Percentiles rank a stretch among this genome's conserved stretches.
Evolutionary conservation across 345 rosid genomes (phyloP).

Genomic region (Salix koriyanagi): DNA sequence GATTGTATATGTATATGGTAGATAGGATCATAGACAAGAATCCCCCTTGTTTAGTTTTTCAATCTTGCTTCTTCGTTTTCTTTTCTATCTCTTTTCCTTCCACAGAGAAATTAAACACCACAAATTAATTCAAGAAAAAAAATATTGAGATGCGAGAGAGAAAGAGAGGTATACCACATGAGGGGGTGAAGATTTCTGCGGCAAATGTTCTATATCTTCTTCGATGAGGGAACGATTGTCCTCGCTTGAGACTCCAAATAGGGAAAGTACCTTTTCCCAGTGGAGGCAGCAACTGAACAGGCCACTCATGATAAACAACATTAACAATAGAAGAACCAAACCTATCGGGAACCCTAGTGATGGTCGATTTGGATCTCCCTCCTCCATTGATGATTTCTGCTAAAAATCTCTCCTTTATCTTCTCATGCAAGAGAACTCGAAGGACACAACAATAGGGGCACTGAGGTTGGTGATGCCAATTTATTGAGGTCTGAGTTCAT

Average conservation of each 20-base stretch:
- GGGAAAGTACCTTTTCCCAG: slow-evolving; percentile 29
- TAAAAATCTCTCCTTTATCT: background rate
- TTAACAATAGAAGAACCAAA: slow-evolving; percentile 26
- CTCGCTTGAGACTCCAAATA: slow-evolving; percentile 4
- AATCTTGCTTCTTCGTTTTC: too few relatives aligned
- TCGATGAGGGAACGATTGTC: background rate
- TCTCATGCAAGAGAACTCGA: background rate
- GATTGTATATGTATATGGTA: too few relatives aligned
- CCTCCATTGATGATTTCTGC: background rate
- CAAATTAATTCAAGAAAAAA: background rate
- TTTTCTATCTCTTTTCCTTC: background rate
- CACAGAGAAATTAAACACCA: background rate
- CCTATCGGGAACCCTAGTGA: slow-evolving; percentile 39
- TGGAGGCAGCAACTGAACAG: slow-evolving; percentile 31
- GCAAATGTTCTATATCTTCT: background rate
- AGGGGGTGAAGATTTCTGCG: slow-evolving; percentile 19
- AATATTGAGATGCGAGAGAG: background rate
- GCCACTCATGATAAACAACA: slow-evolving; percentile 25
- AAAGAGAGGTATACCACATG: slow-evolving; percentile 2
- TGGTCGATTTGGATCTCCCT: slow-evolving; percentile 20
- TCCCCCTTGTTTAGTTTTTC: too few relatives aligned
- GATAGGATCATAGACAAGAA: too few relatives aligned
- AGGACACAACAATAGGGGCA: background rate
- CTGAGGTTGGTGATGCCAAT: too few relatives aligned
- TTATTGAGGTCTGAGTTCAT: too few relatives aligned